Conservation (phyloP, 2,329 filamentous ascomycete species). For the Ophiocordyceps unilateralis region DNA sequence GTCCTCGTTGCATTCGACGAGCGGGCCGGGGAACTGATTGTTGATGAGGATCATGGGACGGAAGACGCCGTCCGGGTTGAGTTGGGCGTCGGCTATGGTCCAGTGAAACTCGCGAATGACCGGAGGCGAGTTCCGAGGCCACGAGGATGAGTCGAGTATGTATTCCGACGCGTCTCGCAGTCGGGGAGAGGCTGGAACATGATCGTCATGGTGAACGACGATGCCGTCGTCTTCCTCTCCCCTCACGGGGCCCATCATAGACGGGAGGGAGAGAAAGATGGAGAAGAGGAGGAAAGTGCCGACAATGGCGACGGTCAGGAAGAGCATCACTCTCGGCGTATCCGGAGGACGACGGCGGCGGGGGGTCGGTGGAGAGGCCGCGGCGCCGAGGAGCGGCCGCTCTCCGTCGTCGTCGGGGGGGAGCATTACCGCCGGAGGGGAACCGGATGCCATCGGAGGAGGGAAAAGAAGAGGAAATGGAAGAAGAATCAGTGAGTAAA, state of each 20-base stretch:
- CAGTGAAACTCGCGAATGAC: constrained; percentile 40
- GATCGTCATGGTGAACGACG: constrained; percentile 9
- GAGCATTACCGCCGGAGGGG: not conserved
- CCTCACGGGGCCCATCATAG: not conserved
- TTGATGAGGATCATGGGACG: constrained; percentile 54
- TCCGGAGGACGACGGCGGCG: not conserved
- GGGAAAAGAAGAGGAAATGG: not conserved
- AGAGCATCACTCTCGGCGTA: not conserved
- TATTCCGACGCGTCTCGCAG: constrained; percentile 30
- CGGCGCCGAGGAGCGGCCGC: no score
- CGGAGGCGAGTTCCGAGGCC: constrained; percentile 33
- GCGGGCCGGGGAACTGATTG: constrained; percentile 54
- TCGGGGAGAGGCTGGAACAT: constrained; percentile 6
- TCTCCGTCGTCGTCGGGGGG: not conserved
- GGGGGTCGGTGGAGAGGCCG: no score
- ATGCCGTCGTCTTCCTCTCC: not conserved
- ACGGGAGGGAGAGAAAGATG: not conserved
- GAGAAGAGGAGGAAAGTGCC: not conserved
- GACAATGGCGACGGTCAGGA: not conserved
- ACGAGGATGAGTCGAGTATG: constrained; percentile 30
- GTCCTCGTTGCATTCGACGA: constrained; percentile 56
- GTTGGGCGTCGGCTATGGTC: constrained; percentile 37
- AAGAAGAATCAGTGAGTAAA: no score
- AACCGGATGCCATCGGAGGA: not conserved
- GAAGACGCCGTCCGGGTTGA: constrained; percentile 43